Conservation (phyloP, 495 filamentous ascomycete species). For the Geoglossum glabrum region DNA sequence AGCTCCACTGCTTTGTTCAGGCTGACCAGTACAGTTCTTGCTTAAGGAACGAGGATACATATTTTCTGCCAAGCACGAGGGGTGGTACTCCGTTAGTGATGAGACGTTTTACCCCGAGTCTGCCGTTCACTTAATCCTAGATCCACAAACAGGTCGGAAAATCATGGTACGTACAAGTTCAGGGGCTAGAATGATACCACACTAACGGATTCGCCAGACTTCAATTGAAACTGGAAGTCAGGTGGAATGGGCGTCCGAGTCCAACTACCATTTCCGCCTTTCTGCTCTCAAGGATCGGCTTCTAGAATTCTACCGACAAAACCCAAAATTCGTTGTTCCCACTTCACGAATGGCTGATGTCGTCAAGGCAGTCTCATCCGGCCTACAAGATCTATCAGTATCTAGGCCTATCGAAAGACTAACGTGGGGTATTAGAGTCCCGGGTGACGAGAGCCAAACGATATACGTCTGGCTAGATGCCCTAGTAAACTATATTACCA, state of each 20-base stretch:
- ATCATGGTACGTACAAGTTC: slow-evolving; percentile 32
- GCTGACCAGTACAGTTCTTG: slow-evolving; percentile 26
- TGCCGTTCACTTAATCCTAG: slow-evolving; percentile 48
- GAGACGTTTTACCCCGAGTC: slow-evolving; percentile 83
- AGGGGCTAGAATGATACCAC: neutral
- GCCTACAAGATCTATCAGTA: slow-evolving; percentile 70
- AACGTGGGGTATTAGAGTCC: slow-evolving; percentile 79
- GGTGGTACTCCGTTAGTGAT: slow-evolving; percentile 93
- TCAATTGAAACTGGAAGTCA: slow-evolving; percentile 75
- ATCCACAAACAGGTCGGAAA: slow-evolving; percentile 62
- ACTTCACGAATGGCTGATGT: slow-evolving; percentile 44
- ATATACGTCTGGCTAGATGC: slow-evolving; percentile 98
- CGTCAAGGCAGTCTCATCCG: slow-evolving; percentile 40
- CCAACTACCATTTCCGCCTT: slow-evolving; percentile 86
- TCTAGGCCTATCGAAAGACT: slow-evolving; percentile 64
- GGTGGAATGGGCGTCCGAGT: slow-evolving; percentile 89
- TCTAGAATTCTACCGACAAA: slow-evolving; percentile 54
- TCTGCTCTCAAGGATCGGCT: slow-evolving; percentile 57
- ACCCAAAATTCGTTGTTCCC: slow-evolving; percentile 53
- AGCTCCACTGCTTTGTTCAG: neutral
- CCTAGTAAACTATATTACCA: slow-evolving; percentile 80
- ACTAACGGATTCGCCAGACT: slow-evolving; percentile 21
- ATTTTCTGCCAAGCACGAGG: slow-evolving; percentile 69
- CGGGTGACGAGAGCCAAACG: slow-evolving; percentile 64
- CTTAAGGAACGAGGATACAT: slow-evolving; percentile 58